Evolutionary conservation across 2,329 filamentous ascomycete species (phyloP), one percentile per base, ranked within the genome.

Genomic region (Penicillium sp.): DNA sequence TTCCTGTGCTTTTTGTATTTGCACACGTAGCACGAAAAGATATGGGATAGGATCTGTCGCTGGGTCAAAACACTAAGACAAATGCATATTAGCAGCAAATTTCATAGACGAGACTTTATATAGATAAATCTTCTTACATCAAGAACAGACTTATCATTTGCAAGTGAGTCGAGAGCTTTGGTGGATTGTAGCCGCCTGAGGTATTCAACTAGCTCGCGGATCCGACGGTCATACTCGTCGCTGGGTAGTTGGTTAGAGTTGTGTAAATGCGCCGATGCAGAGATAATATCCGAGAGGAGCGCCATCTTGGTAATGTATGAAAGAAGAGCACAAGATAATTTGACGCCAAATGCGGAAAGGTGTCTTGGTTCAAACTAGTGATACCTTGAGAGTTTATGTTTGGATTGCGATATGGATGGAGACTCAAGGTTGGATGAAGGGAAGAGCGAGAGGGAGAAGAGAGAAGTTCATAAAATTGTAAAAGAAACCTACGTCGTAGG

Each of bases 1-100:
- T 62, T 75, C 69, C 64, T 75, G 67, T 31, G 66, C 33, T 40
- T 58, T 69, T 37, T 74, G 68, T 53, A 84, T 76, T 58, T 80
- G 78, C 31, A 77, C 75, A 44, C 77, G 69, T 36, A 88, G 75
- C 44, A 82, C 75, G 58, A 77, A 80, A 47, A 85, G 72, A 69
- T 86, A 88, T 9, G 82, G 76, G 58, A 88, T 77, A 17, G 82
- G 82, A 67, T 88, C 84, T 37, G 77, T 69, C 8, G 78, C 70
- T 19, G 86, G 84, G 62, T 87, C 77, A 55, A 86, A 62, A 35
- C 63, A 55, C 67, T 59, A 49, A 19, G 10, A 50, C 5, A 42
- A 14, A 37, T 36, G 45, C 38, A 31, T 28, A 25, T 35, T 47
- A 53, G 50, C 25, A 25, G 26, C 12, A 3, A 38, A 14, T 19